Percentiles rank a stretch among this genome's conserved stretches.
These are phyloP conservation scores for Earliella scabrosa DNA, from an alignment of 1,284 basidiomycete species.

Conservation along the genomic window DNA sequence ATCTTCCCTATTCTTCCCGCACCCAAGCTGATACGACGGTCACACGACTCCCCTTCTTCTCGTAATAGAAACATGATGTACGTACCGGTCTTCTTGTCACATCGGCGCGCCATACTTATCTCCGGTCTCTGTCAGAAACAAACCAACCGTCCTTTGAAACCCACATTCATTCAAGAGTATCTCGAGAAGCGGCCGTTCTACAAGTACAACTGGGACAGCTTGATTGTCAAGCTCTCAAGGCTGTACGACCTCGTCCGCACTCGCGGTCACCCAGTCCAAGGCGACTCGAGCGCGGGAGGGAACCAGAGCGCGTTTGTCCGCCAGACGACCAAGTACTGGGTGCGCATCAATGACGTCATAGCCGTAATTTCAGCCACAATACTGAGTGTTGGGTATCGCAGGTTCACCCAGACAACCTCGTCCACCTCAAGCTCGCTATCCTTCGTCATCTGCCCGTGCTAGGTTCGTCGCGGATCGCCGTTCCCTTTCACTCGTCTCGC, in stretches of 20 bases:
- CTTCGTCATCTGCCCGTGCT: slow-evolving; percentile 92
- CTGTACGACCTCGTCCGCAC: slow-evolving; percentile 97
- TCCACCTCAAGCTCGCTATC: slow-evolving; percentile 95
- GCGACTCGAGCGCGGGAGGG: slow-evolving; percentile 94
- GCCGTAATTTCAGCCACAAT: neutral
- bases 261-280: slow-evolving; percentile 91
- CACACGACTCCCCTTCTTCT: slow-evolving; percentile 8
- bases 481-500: neutral
- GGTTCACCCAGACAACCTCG: slow-evolving; percentile 94
- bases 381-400: slow-evolving; percentile 30
- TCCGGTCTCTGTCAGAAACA: no score
- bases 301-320: slow-evolving; percentile 96
- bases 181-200: slow-evolving; percentile 97
- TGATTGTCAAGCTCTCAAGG: slow-evolving; percentile 97
- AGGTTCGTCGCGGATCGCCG: slow-evolving; percentile 49
- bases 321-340: slow-evolving; percentile 99
- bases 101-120: no score
- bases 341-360: slow-evolving; percentile 38
- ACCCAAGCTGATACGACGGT: slow-evolving; percentile 2
- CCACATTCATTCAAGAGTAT: slow-evolving; percentile 86
- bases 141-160: slow-evolving; percentile 68
- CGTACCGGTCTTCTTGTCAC: slow-evolving; percentile 25
- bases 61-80: slow-evolving; percentile 79
- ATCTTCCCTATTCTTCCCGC: slow-evolving; percentile 3
- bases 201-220: slow-evolving; percentile 90